Percentiles rank a stretch among this genome's conserved stretches.
These are phyloP conservation scores for Argentina anserina DNA, from an alignment of 306 rosid species.

Conservation along the genomic window DNA sequence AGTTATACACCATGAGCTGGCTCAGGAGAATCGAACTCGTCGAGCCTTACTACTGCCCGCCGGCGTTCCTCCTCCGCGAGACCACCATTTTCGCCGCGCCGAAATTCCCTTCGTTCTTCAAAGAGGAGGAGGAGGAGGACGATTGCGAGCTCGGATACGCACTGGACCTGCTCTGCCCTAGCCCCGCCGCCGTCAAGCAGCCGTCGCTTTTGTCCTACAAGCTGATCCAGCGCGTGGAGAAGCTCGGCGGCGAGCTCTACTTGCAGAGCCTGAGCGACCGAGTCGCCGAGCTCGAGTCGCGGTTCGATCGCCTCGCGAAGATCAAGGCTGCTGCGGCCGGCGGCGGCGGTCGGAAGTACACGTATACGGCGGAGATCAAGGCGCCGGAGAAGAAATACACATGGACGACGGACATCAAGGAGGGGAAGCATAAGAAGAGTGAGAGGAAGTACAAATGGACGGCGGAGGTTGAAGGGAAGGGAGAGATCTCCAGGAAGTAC, in stretches of 20 bases:
- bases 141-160: conserved; percentile 34
- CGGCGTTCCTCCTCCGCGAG: conserved; percentile 33
- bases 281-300: conserved; percentile 66
- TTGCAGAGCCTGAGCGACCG: conserved; percentile 55
- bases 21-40: conserved; percentile 51
- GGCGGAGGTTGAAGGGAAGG: conserved; percentile 80
- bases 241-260: conserved; percentile 34
- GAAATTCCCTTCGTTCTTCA: conserved; percentile 44
- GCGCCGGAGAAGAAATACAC: conserved; percentile 61
- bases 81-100: conserved; percentile 37
- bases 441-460: conserved; percentile 64
- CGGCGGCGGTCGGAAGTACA: conserved; percentile 65
- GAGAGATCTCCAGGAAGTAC: conserved; percentile 50
- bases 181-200: conserved; percentile 26
- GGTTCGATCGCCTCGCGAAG: conserved; percentile 52
- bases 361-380: conserved; percentile 80
- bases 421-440: conserved; percentile 29
- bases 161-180: conserved; percentile 22
- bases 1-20: conserved; percentile 46
- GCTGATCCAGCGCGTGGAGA: conserved; percentile 48
- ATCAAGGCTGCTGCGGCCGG: not conserved
- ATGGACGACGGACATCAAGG: conserved; percentile 63
- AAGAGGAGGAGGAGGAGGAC: conserved; percentile 37
- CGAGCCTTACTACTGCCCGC: conserved; percentile 31
- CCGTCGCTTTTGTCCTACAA: conserved; percentile 33